Percentiles rank a stretch among this genome's conserved stretches.
These are phyloP conservation scores for Oldenlandia corymbosa DNA, from an alignment of 257 asterid genomes.

Conservation along the genomic window DNA sequence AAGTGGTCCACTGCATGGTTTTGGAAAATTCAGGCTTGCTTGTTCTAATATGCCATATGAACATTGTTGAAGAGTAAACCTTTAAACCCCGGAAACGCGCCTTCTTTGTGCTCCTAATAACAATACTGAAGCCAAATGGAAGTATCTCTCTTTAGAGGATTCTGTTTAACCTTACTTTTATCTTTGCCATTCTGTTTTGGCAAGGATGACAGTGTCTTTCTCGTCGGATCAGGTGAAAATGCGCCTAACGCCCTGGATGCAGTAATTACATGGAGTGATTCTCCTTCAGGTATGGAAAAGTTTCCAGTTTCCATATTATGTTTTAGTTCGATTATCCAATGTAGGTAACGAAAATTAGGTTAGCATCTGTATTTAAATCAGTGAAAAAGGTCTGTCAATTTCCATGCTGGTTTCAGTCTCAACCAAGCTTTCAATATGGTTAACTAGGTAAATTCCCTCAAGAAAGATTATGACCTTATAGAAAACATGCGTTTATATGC, in stretches of 20 bases:
- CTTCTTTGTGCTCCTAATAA: not conserved
- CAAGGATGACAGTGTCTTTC: not conserved
- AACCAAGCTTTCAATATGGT: not conserved
- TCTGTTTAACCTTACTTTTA: conserved; percentile 6
- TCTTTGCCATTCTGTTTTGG: conserved; percentile 5
- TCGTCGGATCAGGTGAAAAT: conserved; percentile 1
- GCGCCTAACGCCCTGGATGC: not conserved
- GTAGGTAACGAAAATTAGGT: not conserved
- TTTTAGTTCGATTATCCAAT: too few relatives aligned
- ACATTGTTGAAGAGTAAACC: not conserved
- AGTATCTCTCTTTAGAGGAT: not conserved
- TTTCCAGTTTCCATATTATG: not conserved
- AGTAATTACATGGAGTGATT: not conserved
- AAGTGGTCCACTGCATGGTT: not conserved
- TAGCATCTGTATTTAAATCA: not conserved
- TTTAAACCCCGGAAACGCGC: not conserved
- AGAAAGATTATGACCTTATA: too few relatives aligned
- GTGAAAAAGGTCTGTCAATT: not conserved
- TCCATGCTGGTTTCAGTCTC: not conserved
- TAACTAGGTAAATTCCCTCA: not conserved
- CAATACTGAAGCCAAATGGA: too few relatives aligned
- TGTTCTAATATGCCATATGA: not conserved
- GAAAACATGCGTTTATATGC: too few relatives aligned
- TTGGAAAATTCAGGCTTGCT: not conserved
- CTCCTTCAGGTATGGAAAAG: conserved; percentile 5